Evolutionary conservation across 176 grass and related monocot species (phyloP).

Genomic region (Cenchrus americanus): DNA sequence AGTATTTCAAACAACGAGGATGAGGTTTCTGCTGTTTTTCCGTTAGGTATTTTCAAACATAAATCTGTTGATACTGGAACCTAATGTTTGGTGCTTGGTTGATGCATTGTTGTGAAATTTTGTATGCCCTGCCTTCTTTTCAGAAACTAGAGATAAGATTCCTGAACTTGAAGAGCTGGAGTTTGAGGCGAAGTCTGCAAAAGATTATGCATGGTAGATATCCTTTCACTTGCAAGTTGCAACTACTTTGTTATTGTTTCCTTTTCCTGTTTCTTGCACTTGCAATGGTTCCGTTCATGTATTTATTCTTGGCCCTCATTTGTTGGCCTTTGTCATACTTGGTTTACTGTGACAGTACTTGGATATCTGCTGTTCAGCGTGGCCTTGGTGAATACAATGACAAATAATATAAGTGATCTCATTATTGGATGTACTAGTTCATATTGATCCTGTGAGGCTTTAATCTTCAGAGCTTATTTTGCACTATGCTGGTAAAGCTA

Average conservation of each 20-base stretch:
- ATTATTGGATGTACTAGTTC: not conserved
- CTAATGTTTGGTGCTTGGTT: constrained; percentile 5
- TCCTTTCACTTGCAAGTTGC: constrained; percentile 29
- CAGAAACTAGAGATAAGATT: constrained; percentile 55
- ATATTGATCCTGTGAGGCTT: not conserved
- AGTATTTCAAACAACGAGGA: constrained; percentile 60
- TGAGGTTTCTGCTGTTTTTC: constrained; percentile 34
- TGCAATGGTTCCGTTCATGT: constrained; percentile 16
- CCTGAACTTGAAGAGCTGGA: constrained; percentile 61
- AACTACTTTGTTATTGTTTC: not conserved
- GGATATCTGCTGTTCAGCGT: constrained; percentile 25
- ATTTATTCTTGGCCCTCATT: not conserved
- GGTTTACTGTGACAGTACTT: not conserved
- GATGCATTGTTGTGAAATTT: constrained; percentile 19
- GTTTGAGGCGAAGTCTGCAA: constrained; percentile 93
- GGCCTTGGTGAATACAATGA: constrained; percentile 19
- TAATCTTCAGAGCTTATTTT: not conserved
- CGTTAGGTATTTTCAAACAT: constrained; percentile 37
- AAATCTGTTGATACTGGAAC: constrained; percentile 16
- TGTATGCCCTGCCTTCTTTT: constrained; percentile 42
- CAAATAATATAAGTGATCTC: constrained; percentile 10
- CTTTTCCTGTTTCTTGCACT: not conserved
- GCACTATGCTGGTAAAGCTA: not conserved
- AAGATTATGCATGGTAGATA: constrained; percentile 83
- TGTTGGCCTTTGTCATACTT: not conserved